Evolutionary conservation across 352 stramenopile genomes (phyloP).

Genomic region (Globisporangium heterothallicum): DNA sequence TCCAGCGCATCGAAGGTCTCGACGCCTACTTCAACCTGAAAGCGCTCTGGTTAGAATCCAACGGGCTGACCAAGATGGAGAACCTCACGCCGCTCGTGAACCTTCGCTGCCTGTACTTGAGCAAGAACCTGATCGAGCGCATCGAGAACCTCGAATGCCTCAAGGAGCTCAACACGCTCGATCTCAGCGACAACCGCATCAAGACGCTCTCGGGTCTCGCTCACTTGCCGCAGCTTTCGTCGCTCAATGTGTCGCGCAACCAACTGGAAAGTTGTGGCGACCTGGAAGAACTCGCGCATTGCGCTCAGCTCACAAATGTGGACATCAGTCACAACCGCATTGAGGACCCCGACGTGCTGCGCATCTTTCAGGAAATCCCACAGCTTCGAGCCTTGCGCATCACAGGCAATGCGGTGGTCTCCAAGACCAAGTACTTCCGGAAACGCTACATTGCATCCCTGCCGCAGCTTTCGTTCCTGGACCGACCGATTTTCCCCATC

Average conservation of each 20-base stretch:
- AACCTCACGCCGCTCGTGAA: slow-evolving; percentile 65
- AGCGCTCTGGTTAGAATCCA: slow-evolving; percentile 94
- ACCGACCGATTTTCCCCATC: slow-evolving; percentile 91
- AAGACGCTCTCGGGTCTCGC: slow-evolving; percentile 75
- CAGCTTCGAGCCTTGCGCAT: slow-evolving; percentile 75
- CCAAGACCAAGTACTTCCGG: slow-evolving; percentile 89
- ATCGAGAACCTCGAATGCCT: slow-evolving; percentile 66
- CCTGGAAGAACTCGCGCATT: slow-evolving; percentile 68
- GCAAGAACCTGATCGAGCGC: slow-evolving; percentile 89
- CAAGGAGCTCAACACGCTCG: slow-evolving; percentile 86
- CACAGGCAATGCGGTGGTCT: slow-evolving; percentile 90
- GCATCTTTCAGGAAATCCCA: slow-evolving; percentile 73
- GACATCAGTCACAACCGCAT: slow-evolving; percentile 92
- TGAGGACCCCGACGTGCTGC: slow-evolving; percentile 70
- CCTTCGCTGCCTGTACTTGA: slow-evolving; percentile 90
- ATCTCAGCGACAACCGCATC: slow-evolving; percentile 91
- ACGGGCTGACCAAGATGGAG: slow-evolving; percentile 87
- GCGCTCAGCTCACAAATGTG: slow-evolving; percentile 80
- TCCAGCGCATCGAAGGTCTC: slow-evolving; percentile 92
- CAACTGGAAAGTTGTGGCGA: slow-evolving; percentile 60
- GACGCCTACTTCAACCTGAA: slow-evolving; percentile 92
- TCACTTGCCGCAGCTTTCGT: slow-evolving; percentile 69
- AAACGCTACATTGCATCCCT: slow-evolving; percentile 90
- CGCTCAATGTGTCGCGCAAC: slow-evolving; percentile 90
- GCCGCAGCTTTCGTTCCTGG: slow-evolving; percentile 86